Base-by-base conservation (phyloP, 2,329 filamentous ascomycete species). In the Fusarium mexicanum region DNA sequence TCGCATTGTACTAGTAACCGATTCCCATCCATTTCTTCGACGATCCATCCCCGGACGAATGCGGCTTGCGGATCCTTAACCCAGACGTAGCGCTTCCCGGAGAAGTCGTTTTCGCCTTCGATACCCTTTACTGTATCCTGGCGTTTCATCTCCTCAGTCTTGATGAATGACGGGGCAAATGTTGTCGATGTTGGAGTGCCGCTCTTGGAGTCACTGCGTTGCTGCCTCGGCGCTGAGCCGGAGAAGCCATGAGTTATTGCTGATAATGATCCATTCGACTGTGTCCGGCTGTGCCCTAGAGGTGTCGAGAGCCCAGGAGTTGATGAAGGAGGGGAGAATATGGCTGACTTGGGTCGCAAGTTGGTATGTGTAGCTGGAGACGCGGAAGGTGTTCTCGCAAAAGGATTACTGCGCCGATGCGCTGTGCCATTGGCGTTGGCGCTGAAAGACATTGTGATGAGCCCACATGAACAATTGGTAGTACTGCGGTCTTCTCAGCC, bases 21-120 rank as follows among this genome's bases (percentile, higher is more conserved):
- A 60, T 91, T 91, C 55, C 86, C 89, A 6, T 86, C 89, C 59
- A 93, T 84, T 74, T 98, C 95, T 79, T 98, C 93, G 29, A 98
- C 89, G 18, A 99, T 91, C 90, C 95, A 96, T 8, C 96, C 97
- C 77, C 95, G 94, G 61, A 98, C 91, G 81, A 99, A 99, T 3
- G 96, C 96, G 63, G 89, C 88, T 79, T 95, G 90, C 4, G 94
- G 88, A 84, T 99, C 95, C 83, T 93, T 94, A 80, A 99, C 87
- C 97, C 96, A 99, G 74, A 99, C 95, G 86, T 98, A 99, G 86
- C 96, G 91, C 85, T 97, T 98, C 65, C 96, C 97, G 0, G 96
- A 99, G 83, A 99, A 98, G 87, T 99, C 96, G 82, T 98, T 98
- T 80, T 98, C 96, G 72, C 96, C 96, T 84, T 99, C 97, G 68